These are phyloP conservation scores for Aureobasidium lini DNA, from an alignment of 2,329 filamentous ascomycete species.

Conservation along the genomic window DNA sequence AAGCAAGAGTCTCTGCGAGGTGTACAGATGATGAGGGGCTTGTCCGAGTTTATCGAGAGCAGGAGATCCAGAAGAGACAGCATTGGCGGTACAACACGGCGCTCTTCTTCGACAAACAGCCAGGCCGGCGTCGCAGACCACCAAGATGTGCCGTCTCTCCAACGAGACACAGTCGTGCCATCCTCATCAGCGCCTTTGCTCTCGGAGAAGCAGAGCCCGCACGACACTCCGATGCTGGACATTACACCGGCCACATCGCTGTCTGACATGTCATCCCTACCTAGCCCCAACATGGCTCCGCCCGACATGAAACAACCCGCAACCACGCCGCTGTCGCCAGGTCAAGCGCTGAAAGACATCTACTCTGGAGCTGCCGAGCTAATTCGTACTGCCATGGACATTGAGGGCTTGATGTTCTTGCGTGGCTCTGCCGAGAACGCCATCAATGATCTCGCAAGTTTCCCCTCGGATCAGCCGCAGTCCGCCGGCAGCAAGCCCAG, in stretches of 20 bases:
- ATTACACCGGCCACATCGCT: background rate
- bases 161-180: no score
- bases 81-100: background rate
- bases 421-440: constrained; percentile 17
- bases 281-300: background rate
- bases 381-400: constrained; percentile 35
- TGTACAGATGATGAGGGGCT: constrained; percentile 16
- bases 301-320: no score
- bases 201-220: background rate
- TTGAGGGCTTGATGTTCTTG: constrained; percentile 37
- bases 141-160: no score
- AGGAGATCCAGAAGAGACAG: background rate
- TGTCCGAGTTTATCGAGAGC: constrained; percentile 17
- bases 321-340: constrained; percentile 14
- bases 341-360: constrained; percentile 25
- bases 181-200: no score
- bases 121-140: no score
- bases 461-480: background rate
- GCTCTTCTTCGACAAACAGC: background rate
- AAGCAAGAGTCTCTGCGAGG: constrained; percentile 15
- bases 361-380: constrained; percentile 40
- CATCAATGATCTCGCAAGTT: background rate
- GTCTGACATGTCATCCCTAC: background rate
- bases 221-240: background rate
- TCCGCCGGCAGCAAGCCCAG: background rate